Percentiles rank a stretch among this genome's conserved stretches.
Conservation (phyloP, 2,329 filamentous ascomycete genomes). For the Alternaria dauci region DNA sequence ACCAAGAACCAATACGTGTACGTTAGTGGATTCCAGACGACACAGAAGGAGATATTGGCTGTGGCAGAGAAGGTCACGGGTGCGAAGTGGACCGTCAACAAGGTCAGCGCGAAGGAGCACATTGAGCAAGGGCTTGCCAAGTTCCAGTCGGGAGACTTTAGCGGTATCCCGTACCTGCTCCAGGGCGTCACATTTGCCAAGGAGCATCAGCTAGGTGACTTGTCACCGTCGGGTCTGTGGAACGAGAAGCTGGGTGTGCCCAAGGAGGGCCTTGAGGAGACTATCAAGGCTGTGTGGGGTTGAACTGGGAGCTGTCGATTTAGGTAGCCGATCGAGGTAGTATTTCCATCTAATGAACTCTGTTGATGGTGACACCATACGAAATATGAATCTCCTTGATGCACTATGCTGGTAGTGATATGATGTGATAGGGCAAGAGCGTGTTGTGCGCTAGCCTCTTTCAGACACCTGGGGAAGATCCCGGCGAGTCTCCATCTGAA, state of each 20-base stretch:
- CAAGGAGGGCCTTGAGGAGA: slow-evolving; percentile 52
- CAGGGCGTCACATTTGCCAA: slow-evolving; percentile 26
- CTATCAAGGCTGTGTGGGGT: slow-evolving; percentile 29
- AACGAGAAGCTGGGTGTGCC: slow-evolving; percentile 55
- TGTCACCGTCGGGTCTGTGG: slow-evolving; percentile 38
- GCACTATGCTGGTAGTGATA: neutral
- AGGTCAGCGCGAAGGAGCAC: slow-evolving; percentile 45
- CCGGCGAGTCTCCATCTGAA: slow-evolving; percentile 18
- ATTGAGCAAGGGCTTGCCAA: slow-evolving; percentile 45
- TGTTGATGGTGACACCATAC: too few species aligned
- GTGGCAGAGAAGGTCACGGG: slow-evolving; percentile 63
- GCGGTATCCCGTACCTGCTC: slow-evolving; percentile 33
- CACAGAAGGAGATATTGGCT: slow-evolving; percentile 66
- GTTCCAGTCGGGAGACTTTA: slow-evolving; percentile 48
- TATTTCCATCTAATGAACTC: neutral
- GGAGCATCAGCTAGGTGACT: slow-evolving; percentile 33
- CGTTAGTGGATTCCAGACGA: slow-evolving; percentile 65
- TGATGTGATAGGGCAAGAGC: neutral
- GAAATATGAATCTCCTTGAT: neutral
- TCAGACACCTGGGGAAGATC: slow-evolving; percentile 20
- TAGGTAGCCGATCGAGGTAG: neutral
- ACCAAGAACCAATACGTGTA: slow-evolving; percentile 68
- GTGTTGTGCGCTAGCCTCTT: slow-evolving; percentile 5
- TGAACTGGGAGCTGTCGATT: neutral
- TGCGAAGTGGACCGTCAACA: slow-evolving; percentile 60